Base-by-base conservation (phyloP, 148 eudicot genomes). In the Agrostemma githago region DNA sequence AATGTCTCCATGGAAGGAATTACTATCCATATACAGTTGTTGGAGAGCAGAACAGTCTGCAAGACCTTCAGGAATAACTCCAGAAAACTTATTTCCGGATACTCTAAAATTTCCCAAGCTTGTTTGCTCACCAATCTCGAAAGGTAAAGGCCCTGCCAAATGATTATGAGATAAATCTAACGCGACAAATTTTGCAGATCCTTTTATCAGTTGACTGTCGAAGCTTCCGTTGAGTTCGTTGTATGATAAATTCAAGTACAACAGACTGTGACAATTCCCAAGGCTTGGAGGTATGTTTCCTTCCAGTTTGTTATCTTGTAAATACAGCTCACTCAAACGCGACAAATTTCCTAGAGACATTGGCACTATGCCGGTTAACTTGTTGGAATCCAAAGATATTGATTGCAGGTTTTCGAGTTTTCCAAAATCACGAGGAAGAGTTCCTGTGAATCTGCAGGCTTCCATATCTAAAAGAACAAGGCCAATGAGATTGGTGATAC, bases 51-150 rank as follows among this genome's bases (percentile, higher is more conserved):
- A 20, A 59, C 83, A 82, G 16, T 70, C 48, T 2, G 78, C 68
- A 3, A 85, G 58, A 37, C 76, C 66, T 41, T 48, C 68, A 1
- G 85, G 88, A 70, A 85, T 75, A 34, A 42, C 67, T 17, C 85
- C 88, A 3, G 84, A 75, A 46, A 82, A 78, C 12, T 38, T 57
- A 39, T 85, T 85, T 12, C 64, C 39, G 1, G 82, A 85, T 66
- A 83, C 40, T 70, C 81, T 64, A 44, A 85, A 43, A 41, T 46
- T 8, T 48, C n/a, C 75, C 12, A 85, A 74, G 64, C 73, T 81
- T 58, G 9, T 79, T 53, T 83, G 78, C 38, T 21, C 38, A 20
- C 74, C 76, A 15, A 82, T 77, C 62, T 78, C 72, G 6, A 56
- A 11, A 17, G 85, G 84, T 20, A 85, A 42, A 9, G 80, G 41